Base-by-base conservation (phyloP, 2,329 filamentous ascomycete species). In the Cladosporium sp. region DNA sequence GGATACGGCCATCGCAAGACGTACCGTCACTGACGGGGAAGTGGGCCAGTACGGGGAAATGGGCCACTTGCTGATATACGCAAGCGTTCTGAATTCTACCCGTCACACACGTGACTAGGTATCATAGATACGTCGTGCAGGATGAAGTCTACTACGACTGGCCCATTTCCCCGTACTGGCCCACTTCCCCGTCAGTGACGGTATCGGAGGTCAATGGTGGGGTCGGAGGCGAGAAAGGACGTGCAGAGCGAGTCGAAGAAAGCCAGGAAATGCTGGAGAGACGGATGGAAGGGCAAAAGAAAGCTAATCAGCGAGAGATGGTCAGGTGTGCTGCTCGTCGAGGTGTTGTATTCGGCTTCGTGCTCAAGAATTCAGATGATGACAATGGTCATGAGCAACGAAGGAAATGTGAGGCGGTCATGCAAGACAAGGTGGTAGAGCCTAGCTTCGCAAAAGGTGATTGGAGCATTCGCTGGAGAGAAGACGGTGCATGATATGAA, bases 311-410 rank as follows among this genome's bases (percentile, higher is more conserved):
- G 61, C 66, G 77, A 18, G 83, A 87, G 61, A 72, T 83, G 68
- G 75, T 85, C 40, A 73, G 79, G 19, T 76, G 77, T 13, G 82
- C 82, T 0, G 84, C 84, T 2, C 77, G 84, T 56, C 73, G 82
- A 18, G 77, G 75, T 1, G 78, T 78, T 50, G 79, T 78, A 0
- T 82, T 82, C 66, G 79, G 79, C 1, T 74, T 80, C 24, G 59
- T 67, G 45, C 36, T 49, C 9, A 41, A 52, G 47, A 51, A 38
- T 15, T 44, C 41, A 32, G 30, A 34, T 7, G 50, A 52, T 47
- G 41, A 39, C 6, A 20, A 43, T 11, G 6, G 6, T 5, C 19
- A 20, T 27, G 57, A 29, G 29, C 58, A 52, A 11, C 61, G 45
- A 49, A 56, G 50, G 53, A 71, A 72, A 50, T 74, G 77, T 55